phyloP scores from a whole-genome alignment of 805 yeast species.

The Kuraishia piskuri region DNA sequence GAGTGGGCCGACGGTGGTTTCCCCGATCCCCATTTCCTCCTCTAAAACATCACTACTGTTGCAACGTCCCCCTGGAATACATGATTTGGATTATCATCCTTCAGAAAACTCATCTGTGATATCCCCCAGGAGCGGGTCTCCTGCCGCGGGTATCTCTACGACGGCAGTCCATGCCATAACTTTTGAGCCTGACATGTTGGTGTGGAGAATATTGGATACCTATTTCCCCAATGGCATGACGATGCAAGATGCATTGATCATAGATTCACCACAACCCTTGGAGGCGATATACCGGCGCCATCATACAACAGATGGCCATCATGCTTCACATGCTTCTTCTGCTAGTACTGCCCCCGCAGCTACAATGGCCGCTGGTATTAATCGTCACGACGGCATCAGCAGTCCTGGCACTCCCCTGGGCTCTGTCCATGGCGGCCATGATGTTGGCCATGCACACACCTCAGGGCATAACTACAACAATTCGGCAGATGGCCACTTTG shows the following conservation, averaged over 20 bases:
- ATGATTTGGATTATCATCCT: background rate
- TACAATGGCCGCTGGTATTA: background rate
- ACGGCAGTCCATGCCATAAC: background rate
- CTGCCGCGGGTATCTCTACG: background rate
- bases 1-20: background rate
- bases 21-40: background rate
- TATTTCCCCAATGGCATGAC: constrained; percentile 63
- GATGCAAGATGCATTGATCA: constrained; percentile 54
- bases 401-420: background rate
- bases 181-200: constrained; percentile 53
- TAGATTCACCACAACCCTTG: constrained; percentile 32
- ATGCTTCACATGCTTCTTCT: no score
- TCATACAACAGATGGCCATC: background rate
- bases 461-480: background rate
- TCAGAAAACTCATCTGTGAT: background rate
- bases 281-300: constrained; percentile 1
- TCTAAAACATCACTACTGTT: background rate
- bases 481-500: background rate
- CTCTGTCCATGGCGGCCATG: background rate
- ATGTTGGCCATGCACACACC: background rate
- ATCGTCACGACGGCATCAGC: background rate
- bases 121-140: background rate
- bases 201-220: constrained; percentile 49
- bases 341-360: background rate
- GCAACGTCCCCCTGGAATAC: background rate